Base-by-base conservation (phyloP, 768 basidiomycete genomes). In the Tephrocybe sp. region DNA sequence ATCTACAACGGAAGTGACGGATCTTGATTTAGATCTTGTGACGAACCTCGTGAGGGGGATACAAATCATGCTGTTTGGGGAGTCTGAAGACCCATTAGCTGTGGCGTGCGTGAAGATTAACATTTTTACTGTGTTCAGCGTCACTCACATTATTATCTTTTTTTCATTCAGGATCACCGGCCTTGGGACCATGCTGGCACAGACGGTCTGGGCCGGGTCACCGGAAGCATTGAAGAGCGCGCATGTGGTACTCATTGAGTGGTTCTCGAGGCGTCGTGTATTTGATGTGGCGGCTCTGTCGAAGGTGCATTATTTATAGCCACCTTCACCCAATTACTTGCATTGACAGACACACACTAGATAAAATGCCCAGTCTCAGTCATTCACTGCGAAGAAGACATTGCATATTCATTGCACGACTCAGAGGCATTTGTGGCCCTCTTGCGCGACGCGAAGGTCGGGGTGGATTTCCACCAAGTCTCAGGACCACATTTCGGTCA, bases 401-500 rank as follows among this genome's bases (percentile, higher is more conserved):
- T 70, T 22, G 67, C 61, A 8, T 71, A 71, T 47, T 42, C 60
- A 2, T 7, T 55, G 3, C 56, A 63, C 30, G 29, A 45, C 19
- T 53, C 64, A 4, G 37, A 65, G 33, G 59, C 59, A 1, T 55
- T 68, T 3, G 50, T 48, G 12, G 29, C 41, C 4, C 16, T 45
- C 1, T 48, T 71, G n/a, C 29, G 44, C 10, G 41, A 51, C 4
- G 62, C 59, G 8, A 61, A 64, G 1, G 18, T 52, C 3, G 36
- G 52, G 2, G 59, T 61, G 2, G 45, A 53, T 10, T 42, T 68
- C 3, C 53, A 58, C 43, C 39, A 56, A 19, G 57, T 69, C 1
- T 54, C 58, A 13, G 65, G 62, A 4, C 54, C 70, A n/a, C 68
- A 69, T 48, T 65, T 60, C 25, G 64, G 56, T 4, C 52, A 53